phyloP scores from a whole-genome alignment of 495 filamentous ascomycete species.

The Lepraria neglecta region DNA sequence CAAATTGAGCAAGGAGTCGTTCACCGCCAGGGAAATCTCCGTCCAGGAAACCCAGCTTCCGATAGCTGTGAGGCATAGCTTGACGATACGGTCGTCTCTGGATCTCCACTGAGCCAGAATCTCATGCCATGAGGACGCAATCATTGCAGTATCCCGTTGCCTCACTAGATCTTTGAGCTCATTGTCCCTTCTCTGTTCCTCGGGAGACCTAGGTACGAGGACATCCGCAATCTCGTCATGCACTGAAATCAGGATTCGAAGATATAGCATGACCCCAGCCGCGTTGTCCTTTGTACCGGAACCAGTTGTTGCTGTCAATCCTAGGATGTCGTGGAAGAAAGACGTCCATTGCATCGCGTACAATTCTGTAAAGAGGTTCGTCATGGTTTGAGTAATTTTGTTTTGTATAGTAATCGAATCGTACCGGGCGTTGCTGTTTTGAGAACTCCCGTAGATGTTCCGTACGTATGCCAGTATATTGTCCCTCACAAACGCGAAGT shows the following conservation, averaged over 20 bases:
- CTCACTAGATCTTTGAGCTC: slow-evolving; percentile 85
- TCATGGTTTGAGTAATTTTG: slow-evolving; percentile 92
- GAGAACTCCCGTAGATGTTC: slow-evolving; percentile 58
- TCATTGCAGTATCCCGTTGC: slow-evolving; percentile 73
- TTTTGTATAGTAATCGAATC: slow-evolving; percentile 66
- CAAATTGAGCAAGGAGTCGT: slow-evolving; percentile 72
- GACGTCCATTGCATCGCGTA: slow-evolving; percentile 79
- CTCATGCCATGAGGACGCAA: slow-evolving; percentile 84
- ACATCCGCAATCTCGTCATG: slow-evolving; percentile 97
- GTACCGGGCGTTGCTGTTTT: slow-evolving; percentile 51
- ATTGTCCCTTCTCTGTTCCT: slow-evolving; percentile 71
- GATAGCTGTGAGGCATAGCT: slow-evolving; percentile 80
- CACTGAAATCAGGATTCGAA: slow-evolving; percentile 77
- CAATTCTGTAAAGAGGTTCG: slow-evolving; percentile 76
- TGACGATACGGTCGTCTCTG: slow-evolving; percentile 65
- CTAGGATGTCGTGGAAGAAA: slow-evolving; percentile 83
- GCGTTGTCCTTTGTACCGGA: slow-evolving; percentile 61
- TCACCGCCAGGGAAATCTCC: slow-evolving; percentile 87
- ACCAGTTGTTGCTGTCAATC: slow-evolving; percentile 49
- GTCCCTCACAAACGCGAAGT: slow-evolving; percentile 64
- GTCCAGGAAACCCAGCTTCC: slow-evolving; percentile 98
- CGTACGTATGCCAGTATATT: slow-evolving; percentile 69
- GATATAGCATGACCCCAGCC: slow-evolving; percentile 73
- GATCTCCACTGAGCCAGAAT: slow-evolving; percentile 75
- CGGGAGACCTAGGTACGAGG: slow-evolving; percentile 64